Evolutionary conservation across 2,329 filamentous ascomycete species (phyloP), one percentile per base, ranked within the genome.

Genomic region (Exserohilum turcica): DNA sequence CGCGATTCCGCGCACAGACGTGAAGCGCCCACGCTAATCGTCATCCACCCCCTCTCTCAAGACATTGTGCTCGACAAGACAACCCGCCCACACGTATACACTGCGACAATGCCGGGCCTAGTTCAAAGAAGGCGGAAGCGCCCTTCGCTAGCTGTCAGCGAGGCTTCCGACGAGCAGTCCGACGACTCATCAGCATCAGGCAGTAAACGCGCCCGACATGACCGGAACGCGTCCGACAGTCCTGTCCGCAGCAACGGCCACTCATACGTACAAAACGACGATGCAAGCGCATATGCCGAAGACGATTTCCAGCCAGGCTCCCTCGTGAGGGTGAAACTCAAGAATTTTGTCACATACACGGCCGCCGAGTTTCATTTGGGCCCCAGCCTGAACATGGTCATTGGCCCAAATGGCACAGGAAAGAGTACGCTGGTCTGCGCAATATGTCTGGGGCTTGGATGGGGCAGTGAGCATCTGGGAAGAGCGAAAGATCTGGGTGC

Each of bases 381-480:
- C 0, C 93, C 94, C 0, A 93, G 90, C 71, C 76, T 99, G 68
- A 99, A 99, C 73, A 97, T 99, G 93, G 88, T 99, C 47, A 96
- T 99, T 64, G 94, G 94, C 0, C 94, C 94, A n/a, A 99, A 99
- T 68, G 94, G 94, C 29, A 97, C 94, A 0, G 94, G 94, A 49
- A 99, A 99, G 77, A 97, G 93, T 76, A 97, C 94, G 0, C 81
- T 99, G 21, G 93, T 99, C 37, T 99, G 94, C 76, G 94, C 94
- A 38, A 96, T 99, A 63, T 97, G 94, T 69, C 78, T 99, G 12
- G 94, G 94, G 2, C 79, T 99, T 21, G 94, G 94, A 42, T 97
- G 89, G 80, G 70, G 81, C 82, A 77, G 68, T 52, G 53, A 88
- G 74, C 85, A 92, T 66, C 82, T 99, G 13, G 94, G 93, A 13